Evolutionary conservation across 2,329 filamentous ascomycete species (phyloP), one percentile per base, ranked within the genome.

Genomic region (Aspergillus fumigatiaffinis): DNA sequence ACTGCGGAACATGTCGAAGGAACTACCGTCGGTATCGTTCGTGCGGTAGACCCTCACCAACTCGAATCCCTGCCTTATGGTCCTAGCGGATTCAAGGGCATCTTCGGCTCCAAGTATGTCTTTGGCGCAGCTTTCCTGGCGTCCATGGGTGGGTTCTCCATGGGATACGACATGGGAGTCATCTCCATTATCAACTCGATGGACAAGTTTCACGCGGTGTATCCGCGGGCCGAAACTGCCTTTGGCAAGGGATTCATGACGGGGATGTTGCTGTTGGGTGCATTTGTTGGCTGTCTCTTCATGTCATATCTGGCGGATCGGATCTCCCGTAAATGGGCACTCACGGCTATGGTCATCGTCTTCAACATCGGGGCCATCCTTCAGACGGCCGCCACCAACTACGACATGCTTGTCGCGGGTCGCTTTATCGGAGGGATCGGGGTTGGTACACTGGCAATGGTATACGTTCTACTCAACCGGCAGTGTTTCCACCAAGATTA

Each of bases 291-390:
- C 3, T 68, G 66, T 17, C 71, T 77, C 20, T 76, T 71, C 53
- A 73, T 77, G 51, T 78, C 73, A 9, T 79, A 58, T 8, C 35
- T 66, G 9, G 65, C 66, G 2, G 79, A 80, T 56, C 44, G 50
- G 38, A 59, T 74, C 52, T 78, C 75, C 1, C 69, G 79, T 1
- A 80, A 79, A 60, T 75, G 74, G 65, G 74, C 76, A 0, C 63
- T 72, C 51, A 67, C 65, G 12, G 52, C 69, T 4, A 68, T 64
- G 7, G 65, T 67, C n/a, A 53, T 66, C 14, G 60, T 73, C n/a
- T 80, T 78, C 63, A 66, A 68, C 44, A 62, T 80, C 5, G 79
- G 80, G 0, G 75, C 78, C 2, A 71, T 76, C 6, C 71, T 82
- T 12, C 71, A 73, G 51, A 70, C 71, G 3, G 62, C 58, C 12